phyloP scores from a whole-genome alignment of 1,139 yeast species.

The Yarrowia galli region DNA sequence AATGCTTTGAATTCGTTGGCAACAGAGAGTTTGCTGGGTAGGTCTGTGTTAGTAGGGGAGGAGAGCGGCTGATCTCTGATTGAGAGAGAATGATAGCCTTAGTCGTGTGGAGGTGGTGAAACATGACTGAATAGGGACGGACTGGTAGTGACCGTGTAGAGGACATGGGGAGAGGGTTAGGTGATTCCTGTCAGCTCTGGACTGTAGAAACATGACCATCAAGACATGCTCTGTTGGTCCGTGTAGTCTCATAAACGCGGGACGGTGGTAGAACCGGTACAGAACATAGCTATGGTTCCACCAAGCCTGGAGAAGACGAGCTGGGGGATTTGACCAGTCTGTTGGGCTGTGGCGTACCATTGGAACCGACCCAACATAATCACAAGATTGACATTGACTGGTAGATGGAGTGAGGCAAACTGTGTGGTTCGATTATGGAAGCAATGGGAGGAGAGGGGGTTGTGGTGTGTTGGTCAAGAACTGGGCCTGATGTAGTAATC shows the following conservation, averaged over 20 bases:
- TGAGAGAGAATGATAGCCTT: no score
- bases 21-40: background rate
- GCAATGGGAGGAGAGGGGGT: no score
- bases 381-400: conserved; percentile 34
- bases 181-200: no score
- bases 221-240: conserved; percentile 70
- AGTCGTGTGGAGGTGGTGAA: no score
- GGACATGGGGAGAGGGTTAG: no score
- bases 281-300: conserved; percentile 89
- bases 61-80: no score
- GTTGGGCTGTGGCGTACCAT: background rate
- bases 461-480: no score
- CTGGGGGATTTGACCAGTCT: conserved; percentile 32
- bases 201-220: conserved; percentile 77
- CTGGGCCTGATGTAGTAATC: no score
- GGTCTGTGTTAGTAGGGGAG: conserved; percentile 18
- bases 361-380: conserved; percentile 33
- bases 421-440: no score
- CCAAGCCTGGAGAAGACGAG: conserved; percentile 18
- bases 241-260: conserved; percentile 74
- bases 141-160: no score
- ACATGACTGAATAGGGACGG: no score
- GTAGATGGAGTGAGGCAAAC: no score
- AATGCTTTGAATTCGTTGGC: conserved; percentile 39
- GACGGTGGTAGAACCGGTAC: conserved; percentile 84